A percentile compares a stretch with the other conserved stretches of the same genome.
Evolutionary conservation across 495 filamentous ascomycete genomes (phyloP).

Genomic region (Neurospora sp.): DNA sequence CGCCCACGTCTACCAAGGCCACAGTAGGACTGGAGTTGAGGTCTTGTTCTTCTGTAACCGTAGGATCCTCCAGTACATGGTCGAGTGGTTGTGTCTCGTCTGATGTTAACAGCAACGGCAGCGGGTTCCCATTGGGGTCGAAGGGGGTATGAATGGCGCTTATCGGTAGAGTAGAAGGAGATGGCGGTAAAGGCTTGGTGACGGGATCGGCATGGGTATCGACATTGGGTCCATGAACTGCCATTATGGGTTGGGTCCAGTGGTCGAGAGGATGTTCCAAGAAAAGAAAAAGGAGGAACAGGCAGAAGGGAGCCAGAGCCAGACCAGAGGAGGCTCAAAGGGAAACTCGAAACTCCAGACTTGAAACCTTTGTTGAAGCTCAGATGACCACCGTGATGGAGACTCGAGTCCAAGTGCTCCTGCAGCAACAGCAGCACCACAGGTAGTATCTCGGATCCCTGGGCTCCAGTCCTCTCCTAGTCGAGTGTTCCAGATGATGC

Average conservation of each 20-base stretch:
- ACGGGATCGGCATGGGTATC: background rate
- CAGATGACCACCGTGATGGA: background rate
- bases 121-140: background rate
- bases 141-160: background rate
- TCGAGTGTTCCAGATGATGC: background rate
- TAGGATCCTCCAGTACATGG: background rate
- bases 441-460: background rate
- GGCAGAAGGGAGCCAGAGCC: background rate
- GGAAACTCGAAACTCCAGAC: background rate
- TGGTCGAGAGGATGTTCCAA: background rate
- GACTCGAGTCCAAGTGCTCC: background rate
- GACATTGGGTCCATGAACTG: background rate
- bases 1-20: constrained; percentile 10
- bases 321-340: background rate
- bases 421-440: background rate
- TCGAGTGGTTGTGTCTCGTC: background rate
- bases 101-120: constrained; percentile 7
- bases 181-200: constrained; percentile 1
- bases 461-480: background rate
- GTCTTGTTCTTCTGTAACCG: background rate
- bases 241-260: background rate
- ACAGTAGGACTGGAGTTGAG: background rate
- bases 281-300: background rate
- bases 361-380: background rate
- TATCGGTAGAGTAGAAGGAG: background rate